phyloP scores from a whole-genome alignment of 306 rosid species.

The Quercus parvula region DNA sequence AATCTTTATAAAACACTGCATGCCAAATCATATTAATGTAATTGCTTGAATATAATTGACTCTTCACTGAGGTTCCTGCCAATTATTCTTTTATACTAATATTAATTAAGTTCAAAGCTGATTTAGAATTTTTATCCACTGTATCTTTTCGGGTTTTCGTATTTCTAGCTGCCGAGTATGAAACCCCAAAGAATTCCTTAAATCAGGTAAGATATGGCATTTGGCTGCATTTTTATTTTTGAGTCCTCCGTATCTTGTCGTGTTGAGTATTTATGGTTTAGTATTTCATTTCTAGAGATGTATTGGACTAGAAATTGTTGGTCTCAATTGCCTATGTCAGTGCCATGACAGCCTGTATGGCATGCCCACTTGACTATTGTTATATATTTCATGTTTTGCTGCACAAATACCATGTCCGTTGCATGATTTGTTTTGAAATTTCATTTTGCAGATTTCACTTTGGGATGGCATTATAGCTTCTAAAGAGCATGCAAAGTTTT shows the following conservation, averaged over 20 bases:
- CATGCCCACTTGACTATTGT: slow-evolving; percentile 1
- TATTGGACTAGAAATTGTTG: not conserved
- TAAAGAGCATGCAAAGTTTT: slow-evolving; percentile 75
- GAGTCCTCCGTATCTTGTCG: not conserved
- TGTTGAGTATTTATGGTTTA: not conserved
- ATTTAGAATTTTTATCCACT: slow-evolving; percentile 12
- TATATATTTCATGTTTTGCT: not conserved
- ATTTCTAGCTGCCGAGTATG: slow-evolving; percentile 83
- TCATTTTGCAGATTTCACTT: slow-evolving; percentile 63
- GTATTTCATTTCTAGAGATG: not conserved
- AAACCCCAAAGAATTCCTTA: slow-evolving; percentile 57
- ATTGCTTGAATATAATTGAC: not conserved
- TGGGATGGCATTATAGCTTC: slow-evolving; percentile 95
- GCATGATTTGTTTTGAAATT: slow-evolving; percentile 11
- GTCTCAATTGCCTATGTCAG: not conserved
- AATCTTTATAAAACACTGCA: not conserved
- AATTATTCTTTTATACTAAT: not conserved
- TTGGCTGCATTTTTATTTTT: slow-evolving; percentile 4
- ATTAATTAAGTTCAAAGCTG: not conserved
- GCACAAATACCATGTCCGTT: not conserved
- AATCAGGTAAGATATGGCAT: slow-evolving; percentile 54
- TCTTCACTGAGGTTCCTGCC: not conserved
- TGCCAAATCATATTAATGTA: not conserved
- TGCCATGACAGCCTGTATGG: slow-evolving; percentile 7
- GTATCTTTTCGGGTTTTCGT: slow-evolving; percentile 61